phyloP scores from a whole-genome alignment of 345 rosid genomes.

The Raphanus sativus region DNA sequence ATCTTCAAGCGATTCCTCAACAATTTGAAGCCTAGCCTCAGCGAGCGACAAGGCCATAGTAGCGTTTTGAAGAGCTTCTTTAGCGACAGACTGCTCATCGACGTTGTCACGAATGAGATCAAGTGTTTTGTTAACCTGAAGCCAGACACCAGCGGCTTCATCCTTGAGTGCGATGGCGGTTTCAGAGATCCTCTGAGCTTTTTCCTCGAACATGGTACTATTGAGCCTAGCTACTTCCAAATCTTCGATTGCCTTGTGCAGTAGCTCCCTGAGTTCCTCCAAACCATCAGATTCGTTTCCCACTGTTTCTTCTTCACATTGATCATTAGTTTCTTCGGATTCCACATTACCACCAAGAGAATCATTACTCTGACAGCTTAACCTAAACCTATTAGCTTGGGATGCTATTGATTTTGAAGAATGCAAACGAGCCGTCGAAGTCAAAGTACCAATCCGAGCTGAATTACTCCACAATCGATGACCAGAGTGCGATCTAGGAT shows the following conservation, averaged over 20 bases:
- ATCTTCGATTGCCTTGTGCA: slow-evolving; percentile 65
- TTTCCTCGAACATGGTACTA: slow-evolving; percentile 84
- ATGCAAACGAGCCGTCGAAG: slow-evolving; percentile 28
- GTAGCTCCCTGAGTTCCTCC: slow-evolving; percentile 62
- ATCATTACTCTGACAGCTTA: slow-evolving; percentile 65
- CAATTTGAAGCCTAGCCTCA: slow-evolving; percentile 73
- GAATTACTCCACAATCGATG: slow-evolving; percentile 39
- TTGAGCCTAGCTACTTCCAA: slow-evolving; percentile 76
- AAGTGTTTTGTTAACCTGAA: slow-evolving; percentile 55
- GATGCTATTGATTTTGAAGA: slow-evolving; percentile 27
- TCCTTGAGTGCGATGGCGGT: slow-evolving; percentile 84
- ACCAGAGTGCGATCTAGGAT: slow-evolving; percentile 2
- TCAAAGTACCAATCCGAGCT: slow-evolving; percentile 11
- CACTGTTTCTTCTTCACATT: slow-evolving; percentile 20
- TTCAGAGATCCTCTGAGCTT: slow-evolving; percentile 83
- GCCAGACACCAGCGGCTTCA: slow-evolving; percentile 64
- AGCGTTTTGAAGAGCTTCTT: slow-evolving; percentile 76
- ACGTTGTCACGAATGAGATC: slow-evolving; percentile 58
- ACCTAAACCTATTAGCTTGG: slow-evolving; percentile 38
- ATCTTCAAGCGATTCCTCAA: slow-evolving; percentile 50
- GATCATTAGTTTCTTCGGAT: slow-evolving; percentile 13
- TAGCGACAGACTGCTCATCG: slow-evolving; percentile 62
- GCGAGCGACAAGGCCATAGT: slow-evolving; percentile 84
- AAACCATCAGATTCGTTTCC: slow-evolving; percentile 41
- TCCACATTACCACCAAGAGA: slow-evolving; percentile 44